These are phyloP conservation scores for Tolypocladium inflatum DNA, from an alignment of 2,329 filamentous ascomycete genomes.

Conservation along the genomic window DNA sequence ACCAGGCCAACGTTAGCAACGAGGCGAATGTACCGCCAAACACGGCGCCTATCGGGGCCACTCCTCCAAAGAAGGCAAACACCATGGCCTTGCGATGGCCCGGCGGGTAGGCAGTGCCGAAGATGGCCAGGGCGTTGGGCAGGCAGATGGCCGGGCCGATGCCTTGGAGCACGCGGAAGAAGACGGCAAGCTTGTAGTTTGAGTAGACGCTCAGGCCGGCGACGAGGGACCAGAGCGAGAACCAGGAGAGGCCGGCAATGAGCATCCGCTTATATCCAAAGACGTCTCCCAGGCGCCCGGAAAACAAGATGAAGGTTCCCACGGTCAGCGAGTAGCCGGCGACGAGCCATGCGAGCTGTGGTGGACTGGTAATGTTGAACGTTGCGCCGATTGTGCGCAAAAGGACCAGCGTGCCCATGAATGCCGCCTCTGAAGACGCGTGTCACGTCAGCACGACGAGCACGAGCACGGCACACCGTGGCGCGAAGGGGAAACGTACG, in stretches of 20 bases:
- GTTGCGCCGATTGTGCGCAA: slow-evolving; percentile 35
- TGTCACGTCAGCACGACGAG: not conserved
- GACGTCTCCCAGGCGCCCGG: slow-evolving; percentile 45
- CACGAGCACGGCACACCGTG: not conserved
- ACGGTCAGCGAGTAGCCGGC: slow-evolving; percentile 46
- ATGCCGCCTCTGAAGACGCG: slow-evolving; percentile 20
- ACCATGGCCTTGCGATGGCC: slow-evolving; percentile 51
- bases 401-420: slow-evolving; percentile 30
- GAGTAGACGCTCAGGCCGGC: slow-evolving; percentile 32
- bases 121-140: slow-evolving; percentile 54
- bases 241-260: slow-evolving; percentile 44
- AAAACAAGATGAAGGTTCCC: slow-evolving; percentile 48
- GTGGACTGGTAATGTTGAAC: slow-evolving; percentile 32
- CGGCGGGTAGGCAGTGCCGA: slow-evolving; percentile 47
- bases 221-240: slow-evolving; percentile 40
- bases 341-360: slow-evolving; percentile 44
- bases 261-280: slow-evolving; percentile 49
- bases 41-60: slow-evolving; percentile 36
- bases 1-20: slow-evolving; percentile 31
- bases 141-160: slow-evolving; percentile 53
- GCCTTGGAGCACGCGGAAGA: slow-evolving; percentile 46
- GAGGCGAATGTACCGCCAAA: slow-evolving; percentile 30
- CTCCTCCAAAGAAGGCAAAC: slow-evolving; percentile 41
- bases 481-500: slow-evolving; percentile 10
- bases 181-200: slow-evolving; percentile 34